Percentiles rank a stretch among this genome's conserved stretches.
Conservation (phyloP, 1,284 basidiomycete species). For the Coniferiporia sulphurascens region DNA sequence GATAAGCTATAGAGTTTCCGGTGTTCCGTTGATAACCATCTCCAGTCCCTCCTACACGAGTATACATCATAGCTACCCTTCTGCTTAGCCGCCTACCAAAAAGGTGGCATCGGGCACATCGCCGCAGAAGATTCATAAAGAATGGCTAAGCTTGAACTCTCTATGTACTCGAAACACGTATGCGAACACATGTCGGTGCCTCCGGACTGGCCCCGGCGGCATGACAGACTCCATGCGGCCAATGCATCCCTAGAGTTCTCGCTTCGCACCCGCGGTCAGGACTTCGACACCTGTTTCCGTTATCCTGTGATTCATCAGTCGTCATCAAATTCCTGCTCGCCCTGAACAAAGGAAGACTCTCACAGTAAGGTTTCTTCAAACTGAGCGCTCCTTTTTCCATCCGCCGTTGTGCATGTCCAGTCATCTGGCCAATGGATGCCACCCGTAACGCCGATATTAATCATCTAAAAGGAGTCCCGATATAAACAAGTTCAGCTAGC, state of each 20-base stretch:
- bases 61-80: neutral
- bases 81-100: neutral
- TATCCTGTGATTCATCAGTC: slow-evolving; percentile 49
- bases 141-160: slow-evolving; percentile 17
- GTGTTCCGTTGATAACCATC: slow-evolving; percentile 19
- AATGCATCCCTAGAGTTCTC: slow-evolving; percentile 28
- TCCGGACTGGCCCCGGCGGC: slow-evolving; percentile 1
- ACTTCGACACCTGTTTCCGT: slow-evolving; percentile 91
- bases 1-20: slow-evolving; percentile 20
- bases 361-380: slow-evolving; percentile 93
- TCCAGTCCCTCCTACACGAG: slow-evolving; percentile 2
- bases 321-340: slow-evolving; percentile 14
- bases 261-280: slow-evolving; percentile 62
- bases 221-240: slow-evolving; percentile 6
- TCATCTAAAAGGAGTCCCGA: slow-evolving; percentile 58
- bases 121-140: slow-evolving; percentile 8
- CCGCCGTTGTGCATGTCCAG: slow-evolving; percentile 91
- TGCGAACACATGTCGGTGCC: slow-evolving; percentile 3
- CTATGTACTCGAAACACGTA: slow-evolving; percentile 3
- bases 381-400: slow-evolving; percentile 88
- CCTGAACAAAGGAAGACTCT: slow-evolving; percentile 29
- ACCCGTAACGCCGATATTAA: slow-evolving; percentile 79
- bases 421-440: slow-evolving; percentile 83
- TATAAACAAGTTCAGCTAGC: slow-evolving; percentile 20
- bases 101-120: slow-evolving; percentile 16